These are phyloP conservation scores for Alternaria panax DNA, from an alignment of 2,329 filamentous ascomycete species.

Conservation along the genomic window DNA sequence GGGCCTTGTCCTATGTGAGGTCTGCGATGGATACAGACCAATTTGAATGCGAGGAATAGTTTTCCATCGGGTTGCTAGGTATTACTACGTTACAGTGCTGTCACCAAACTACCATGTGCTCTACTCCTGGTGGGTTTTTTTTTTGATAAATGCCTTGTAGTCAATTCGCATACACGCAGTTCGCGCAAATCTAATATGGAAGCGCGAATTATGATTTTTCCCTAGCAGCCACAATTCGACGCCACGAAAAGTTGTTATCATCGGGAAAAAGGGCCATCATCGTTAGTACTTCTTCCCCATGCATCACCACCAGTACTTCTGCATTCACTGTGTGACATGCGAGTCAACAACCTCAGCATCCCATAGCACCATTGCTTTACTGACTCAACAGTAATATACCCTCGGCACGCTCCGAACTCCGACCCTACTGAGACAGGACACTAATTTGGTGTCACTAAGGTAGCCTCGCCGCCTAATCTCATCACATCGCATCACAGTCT, in stretches of 20 bases:
- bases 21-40: neutral
- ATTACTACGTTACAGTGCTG: neutral
- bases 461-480: neutral
- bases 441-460: too few species aligned
- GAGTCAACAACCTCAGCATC: neutral
- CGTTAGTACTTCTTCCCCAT: neutral
- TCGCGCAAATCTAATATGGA: neutral
- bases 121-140: neutral
- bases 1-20: neutral
- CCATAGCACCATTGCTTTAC: neutral
- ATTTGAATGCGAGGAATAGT: neutral
- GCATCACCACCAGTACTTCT: neutral
- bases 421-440: neutral
- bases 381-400: neutral
- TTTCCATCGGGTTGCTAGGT: neutral
- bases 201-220: neutral
- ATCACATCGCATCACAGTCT: conserved; percentile 2
- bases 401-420: conserved; percentile 6
- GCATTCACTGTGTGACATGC: neutral
- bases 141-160: neutral
- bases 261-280: neutral
- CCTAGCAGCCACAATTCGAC: neutral
- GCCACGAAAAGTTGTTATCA: neutral
- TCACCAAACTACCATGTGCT: neutral
- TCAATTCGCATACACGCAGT: neutral